Evolutionary conservation across 2,329 filamentous ascomycete genomes (phyloP).

Genomic region (Fusarium albidum): DNA sequence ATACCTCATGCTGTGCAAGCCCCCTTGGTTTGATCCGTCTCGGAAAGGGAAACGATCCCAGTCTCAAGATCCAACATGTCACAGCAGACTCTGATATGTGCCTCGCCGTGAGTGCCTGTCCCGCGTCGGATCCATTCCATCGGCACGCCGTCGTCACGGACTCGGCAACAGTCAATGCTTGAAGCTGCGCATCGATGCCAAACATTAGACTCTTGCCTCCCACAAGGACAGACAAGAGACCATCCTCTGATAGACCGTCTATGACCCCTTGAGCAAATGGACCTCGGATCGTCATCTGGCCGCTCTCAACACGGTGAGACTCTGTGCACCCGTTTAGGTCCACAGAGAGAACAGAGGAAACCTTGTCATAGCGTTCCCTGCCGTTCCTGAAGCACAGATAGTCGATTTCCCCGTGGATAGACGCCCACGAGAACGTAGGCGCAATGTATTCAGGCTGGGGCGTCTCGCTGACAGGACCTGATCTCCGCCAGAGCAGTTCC

Average conservation of each 20-base stretch:
- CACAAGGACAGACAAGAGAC: conserved; percentile 3
- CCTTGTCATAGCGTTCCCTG: conserved; percentile 21
- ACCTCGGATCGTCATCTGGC: conserved; percentile 18
- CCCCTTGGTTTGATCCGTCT: background rate
- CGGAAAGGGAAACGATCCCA: conserved; percentile 19
- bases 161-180: background rate
- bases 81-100: background rate
- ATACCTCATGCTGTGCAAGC: conserved; percentile 12
- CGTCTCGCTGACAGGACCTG: background rate
- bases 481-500: conserved; percentile 35
- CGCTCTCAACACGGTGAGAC: conserved; percentile 17
- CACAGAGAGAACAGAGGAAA: conserved; percentile 15
- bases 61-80: conserved; percentile 26
- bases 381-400: conserved; percentile 37
- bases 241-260: background rate
- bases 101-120: background rate
- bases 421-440: conserved; percentile 39
- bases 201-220: background rate
- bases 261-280: conserved; percentile 15
- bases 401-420: conserved; percentile 34
- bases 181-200: conserved; percentile 21
- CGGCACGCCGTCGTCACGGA: conserved; percentile 18
- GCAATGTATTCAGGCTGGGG: conserved; percentile 17
- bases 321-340: conserved; percentile 6
- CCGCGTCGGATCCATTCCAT: background rate